A percentile compares a stretch with the other conserved stretches of the same genome.
Conservation (phyloP, 2,329 filamentous ascomycete species). For the Diaporthe sp. region DNA sequence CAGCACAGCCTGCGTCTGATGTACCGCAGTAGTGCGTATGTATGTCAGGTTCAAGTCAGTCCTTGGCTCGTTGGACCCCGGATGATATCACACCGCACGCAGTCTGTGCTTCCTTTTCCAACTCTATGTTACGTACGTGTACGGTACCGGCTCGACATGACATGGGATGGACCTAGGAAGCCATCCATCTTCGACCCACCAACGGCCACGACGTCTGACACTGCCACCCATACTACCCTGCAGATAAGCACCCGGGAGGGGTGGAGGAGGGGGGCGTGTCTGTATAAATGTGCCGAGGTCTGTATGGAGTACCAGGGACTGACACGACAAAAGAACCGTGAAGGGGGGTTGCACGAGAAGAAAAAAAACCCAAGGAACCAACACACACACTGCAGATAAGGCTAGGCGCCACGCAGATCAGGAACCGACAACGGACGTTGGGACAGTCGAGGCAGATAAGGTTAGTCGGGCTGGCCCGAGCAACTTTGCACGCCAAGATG, state of each 20-base stretch:
- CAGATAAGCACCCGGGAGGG: conserved; percentile 22
- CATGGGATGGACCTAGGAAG: background rate
- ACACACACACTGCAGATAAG: conserved; percentile 5
- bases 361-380: background rate
- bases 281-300: background rate
- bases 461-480: conserved; percentile 27
- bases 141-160: background rate
- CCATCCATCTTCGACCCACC: background rate
- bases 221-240: conserved; percentile 7
- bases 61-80: conserved; percentile 9
- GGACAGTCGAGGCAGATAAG: conserved; percentile 21
- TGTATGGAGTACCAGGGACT: background rate
- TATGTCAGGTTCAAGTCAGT: background rate
- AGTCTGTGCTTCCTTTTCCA: background rate
- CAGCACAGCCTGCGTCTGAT: background rate
- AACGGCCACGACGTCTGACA: conserved; percentile 7
- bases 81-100: conserved; percentile 19
- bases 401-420: conserved; percentile 22
- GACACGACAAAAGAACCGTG: background rate
- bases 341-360: background rate
- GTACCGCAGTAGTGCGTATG: conserved; percentile 7
- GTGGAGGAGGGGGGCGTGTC: conserved; percentile 3
- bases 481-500: conserved; percentile 11
- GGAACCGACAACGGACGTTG: conserved; percentile 27
- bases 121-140: background rate